phyloP scores from a whole-genome alignment of 306 rosid species.

The Pyrus betulifolia region DNA sequence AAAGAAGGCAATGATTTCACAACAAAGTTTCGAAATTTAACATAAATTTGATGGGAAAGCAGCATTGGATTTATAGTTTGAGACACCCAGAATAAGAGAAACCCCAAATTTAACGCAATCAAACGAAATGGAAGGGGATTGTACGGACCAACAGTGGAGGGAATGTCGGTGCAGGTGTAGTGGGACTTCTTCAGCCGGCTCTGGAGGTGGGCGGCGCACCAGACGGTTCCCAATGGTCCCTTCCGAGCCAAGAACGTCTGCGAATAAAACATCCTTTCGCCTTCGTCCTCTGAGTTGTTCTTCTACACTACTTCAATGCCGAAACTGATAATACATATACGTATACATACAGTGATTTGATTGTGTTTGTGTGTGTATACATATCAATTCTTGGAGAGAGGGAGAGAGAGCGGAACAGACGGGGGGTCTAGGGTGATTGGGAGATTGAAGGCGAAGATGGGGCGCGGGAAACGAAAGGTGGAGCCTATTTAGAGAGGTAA shows the following conservation, averaged over 20 bases:
- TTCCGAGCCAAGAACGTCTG: constrained; percentile 79
- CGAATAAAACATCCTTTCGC: constrained; percentile 63
- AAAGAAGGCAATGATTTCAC: neutral
- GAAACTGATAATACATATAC: neutral
- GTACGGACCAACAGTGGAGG: constrained; percentile 59
- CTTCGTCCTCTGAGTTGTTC: neutral
- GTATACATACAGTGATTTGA: neutral
- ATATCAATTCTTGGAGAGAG: neutral
- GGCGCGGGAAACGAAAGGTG: constrained; percentile 33
- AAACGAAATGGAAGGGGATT: neutral
- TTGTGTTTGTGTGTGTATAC: neutral
- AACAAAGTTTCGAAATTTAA: neutral
- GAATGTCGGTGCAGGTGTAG: constrained; percentile 56
- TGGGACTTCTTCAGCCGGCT: constrained; percentile 77
- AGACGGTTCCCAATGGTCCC: constrained; percentile 79
- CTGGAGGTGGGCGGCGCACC: constrained; percentile 95
- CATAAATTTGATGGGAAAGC: no score
- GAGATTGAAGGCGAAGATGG: neutral
- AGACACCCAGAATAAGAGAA: no score
- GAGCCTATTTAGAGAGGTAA: constrained; percentile 14
- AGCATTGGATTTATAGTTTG: no score
- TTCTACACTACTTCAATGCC: neutral
- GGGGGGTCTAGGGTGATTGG: neutral
- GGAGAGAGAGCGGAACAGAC: neutral
- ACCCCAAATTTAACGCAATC: no score